phyloP scores from a whole-genome alignment of 768 basidiomycete genomes.

The Tremella mesenterica region DNA sequence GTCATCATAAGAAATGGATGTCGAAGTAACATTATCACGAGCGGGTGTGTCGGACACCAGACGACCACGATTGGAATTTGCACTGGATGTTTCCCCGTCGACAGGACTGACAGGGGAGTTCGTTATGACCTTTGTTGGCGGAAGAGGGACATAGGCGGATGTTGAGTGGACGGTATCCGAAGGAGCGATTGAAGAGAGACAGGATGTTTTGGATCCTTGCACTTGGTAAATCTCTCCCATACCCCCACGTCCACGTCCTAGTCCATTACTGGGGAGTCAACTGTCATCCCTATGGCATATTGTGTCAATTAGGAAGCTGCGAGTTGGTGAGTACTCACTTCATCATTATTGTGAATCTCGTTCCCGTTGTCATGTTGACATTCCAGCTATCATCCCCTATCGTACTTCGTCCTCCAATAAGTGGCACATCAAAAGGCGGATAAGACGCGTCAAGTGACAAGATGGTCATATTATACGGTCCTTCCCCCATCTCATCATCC shows the following conservation, averaged over 20 bases:
- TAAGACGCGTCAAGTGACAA: conserved; percentile 9
- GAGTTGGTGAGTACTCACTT: conserved; percentile 10
- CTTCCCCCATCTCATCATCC: background rate
- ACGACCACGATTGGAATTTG: no score
- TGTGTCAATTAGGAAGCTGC: background rate
- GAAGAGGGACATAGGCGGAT: background rate
- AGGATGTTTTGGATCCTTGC: no score
- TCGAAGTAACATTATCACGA: no score
- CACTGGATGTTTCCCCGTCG: no score
- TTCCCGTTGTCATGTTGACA: conserved; percentile 11
- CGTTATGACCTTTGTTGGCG: no score
- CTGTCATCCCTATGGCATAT: background rate
- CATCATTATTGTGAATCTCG: conserved; percentile 14
- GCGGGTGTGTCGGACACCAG: no score
- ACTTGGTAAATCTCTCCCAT: no score
- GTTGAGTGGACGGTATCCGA: background rate
- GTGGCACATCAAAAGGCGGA: conserved; percentile 4
- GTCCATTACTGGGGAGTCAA: no score
- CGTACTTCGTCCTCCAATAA: background rate
- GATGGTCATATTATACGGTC: conserved; percentile 9
- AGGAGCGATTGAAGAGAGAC: background rate
- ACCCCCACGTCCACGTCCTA: no score
- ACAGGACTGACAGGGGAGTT: no score
- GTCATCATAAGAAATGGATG: no score
- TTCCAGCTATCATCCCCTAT: conserved; percentile 1